Conservation (phyloP, 2,329 filamentous ascomycete genomes). For the Immersiporthe knoxdaviesiana region DNA sequence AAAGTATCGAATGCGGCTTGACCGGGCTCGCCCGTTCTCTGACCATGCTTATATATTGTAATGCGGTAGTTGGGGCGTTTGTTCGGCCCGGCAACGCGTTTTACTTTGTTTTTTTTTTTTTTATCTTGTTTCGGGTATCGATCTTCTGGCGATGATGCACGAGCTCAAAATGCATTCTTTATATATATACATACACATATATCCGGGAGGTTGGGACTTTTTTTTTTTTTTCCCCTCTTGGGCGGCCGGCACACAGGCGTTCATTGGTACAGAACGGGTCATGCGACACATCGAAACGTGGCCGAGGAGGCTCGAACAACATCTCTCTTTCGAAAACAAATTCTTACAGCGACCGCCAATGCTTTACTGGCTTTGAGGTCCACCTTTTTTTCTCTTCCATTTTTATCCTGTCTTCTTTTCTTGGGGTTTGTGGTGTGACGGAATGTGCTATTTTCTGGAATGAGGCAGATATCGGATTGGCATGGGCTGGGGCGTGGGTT, state of each 20-base stretch:
- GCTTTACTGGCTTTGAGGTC: background rate
- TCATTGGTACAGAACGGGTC: constrained; percentile 12
- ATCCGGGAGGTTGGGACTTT: constrained; percentile 4
- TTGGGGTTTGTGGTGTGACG: background rate
- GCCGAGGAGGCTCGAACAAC: constrained; percentile 19
- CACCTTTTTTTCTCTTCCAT: background rate
- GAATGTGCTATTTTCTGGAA: constrained; percentile 2
- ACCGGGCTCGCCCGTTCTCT: too few relatives aligned
- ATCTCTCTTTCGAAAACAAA: background rate
- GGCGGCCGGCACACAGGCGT: constrained; percentile 23
- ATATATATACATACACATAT: background rate
- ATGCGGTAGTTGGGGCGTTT: constrained; percentile 19
- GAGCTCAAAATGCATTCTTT: constrained; percentile 25
- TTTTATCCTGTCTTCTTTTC: background rate
- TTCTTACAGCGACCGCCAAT: background rate
- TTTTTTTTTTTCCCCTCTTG: constrained; percentile 6
- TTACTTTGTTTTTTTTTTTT: constrained; percentile 21
- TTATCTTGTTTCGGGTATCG: too few relatives aligned
- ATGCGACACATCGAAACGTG: constrained; percentile 15
- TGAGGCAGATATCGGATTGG: background rate
- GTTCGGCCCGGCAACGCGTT: constrained; percentile 19
- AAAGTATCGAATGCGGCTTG: constrained; percentile 6
- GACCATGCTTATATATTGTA: constrained; percentile 24
- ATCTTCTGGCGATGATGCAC: constrained; percentile 14
- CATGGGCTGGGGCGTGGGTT: background rate